Evolutionary conservation across 768 basidiomycete species (phyloP), one percentile per base, ranked within the genome.

Genomic region (Strobilomyces confusus): DNA sequence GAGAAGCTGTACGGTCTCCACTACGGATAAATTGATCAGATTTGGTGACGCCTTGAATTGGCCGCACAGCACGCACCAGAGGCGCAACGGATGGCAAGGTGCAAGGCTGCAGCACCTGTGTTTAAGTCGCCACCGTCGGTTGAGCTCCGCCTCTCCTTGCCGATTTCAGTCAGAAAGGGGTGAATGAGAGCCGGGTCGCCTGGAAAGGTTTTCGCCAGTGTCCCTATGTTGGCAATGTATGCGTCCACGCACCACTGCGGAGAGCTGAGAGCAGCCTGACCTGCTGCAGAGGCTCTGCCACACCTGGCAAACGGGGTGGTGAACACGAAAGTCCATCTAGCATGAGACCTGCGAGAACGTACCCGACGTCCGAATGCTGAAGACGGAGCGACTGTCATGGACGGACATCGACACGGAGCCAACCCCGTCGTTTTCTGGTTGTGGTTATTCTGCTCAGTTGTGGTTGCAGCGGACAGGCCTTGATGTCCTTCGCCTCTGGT

Each of bases 71-170:
- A 72, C 82, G 22, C 60, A 88, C 87, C 78, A 11, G 84, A 84
- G 53, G 81, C 89, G 66, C 90, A 92, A 40, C 87, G 80, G n/a
- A 92, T 82, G 12, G 88, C 89, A 3, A 92, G 80, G 68, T 92
- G 89, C 8, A 92, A 72, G 0, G 87, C 87, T 3, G 87, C 84
- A 6, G 88, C 86, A 13, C 81, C 86, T 1, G 84, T 79, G 63
- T 90, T 85, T 0, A 83, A 54, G 15, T 78, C 76, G 13, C 68
- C 71, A 14, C 68, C 71, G 19, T 80, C 81, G 0, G 64, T 51
- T 20, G 80, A 77, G 23, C 68, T 76, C 5, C 81, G 79, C 51
- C 74, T 79, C 58, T 87, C 83, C 65, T 83, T 86, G 46, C 78
- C 75, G 37, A 92, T 86, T 65, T 89, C 88, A 1, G 82, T 63